Conservation (phyloP, 495 filamentous ascomycete genomes). For the Penicillium bialowiezense region DNA sequence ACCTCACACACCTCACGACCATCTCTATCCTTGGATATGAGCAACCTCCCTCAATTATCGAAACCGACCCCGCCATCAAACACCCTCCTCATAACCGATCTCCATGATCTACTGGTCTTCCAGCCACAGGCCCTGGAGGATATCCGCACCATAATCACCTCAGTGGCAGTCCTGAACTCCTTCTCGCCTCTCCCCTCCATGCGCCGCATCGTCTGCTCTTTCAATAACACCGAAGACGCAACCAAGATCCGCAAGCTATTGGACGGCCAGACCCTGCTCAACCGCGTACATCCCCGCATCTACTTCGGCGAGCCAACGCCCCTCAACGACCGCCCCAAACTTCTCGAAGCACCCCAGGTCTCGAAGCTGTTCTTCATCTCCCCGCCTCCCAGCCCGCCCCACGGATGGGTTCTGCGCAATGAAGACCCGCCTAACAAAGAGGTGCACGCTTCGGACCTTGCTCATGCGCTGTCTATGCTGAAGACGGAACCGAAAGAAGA, state of each 20-base stretch:
- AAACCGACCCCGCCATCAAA: slow-evolving; percentile 84
- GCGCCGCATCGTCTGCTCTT: slow-evolving; percentile 88
- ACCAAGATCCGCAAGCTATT: slow-evolving; percentile 68
- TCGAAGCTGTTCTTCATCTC: slow-evolving; percentile 97
- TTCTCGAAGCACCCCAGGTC: slow-evolving; percentile 77
- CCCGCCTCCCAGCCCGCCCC: slow-evolving; percentile 85
- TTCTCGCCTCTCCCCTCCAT: slow-evolving; percentile 93
- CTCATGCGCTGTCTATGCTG: slow-evolving; percentile 70
- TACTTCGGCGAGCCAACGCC: slow-evolving; percentile 87
- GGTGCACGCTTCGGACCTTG: slow-evolving; percentile 87
- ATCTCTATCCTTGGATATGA: slow-evolving; percentile 77
- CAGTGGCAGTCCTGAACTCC: slow-evolving; percentile 69
- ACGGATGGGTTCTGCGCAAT: slow-evolving; percentile 85
- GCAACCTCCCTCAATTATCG: slow-evolving; percentile 71
- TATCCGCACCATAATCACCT: slow-evolving; percentile 68
- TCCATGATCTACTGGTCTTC: slow-evolving; percentile 77
- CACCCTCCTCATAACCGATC: slow-evolving; percentile 88
- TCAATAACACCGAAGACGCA: slow-evolving; percentile 69
- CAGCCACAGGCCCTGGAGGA: slow-evolving; percentile 67
- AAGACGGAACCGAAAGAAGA: slow-evolving; percentile 37
- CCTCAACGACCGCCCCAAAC: slow-evolving; percentile 43
- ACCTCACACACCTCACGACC: slow-evolving; percentile 34
- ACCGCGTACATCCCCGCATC: slow-evolving; percentile 63
- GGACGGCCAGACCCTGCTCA: slow-evolving; percentile 67
- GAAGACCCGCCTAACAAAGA: slow-evolving; percentile 94